Conservation (phyloP, 768 basidiomycete species). For the Kwoniella bestiolae region DNA sequence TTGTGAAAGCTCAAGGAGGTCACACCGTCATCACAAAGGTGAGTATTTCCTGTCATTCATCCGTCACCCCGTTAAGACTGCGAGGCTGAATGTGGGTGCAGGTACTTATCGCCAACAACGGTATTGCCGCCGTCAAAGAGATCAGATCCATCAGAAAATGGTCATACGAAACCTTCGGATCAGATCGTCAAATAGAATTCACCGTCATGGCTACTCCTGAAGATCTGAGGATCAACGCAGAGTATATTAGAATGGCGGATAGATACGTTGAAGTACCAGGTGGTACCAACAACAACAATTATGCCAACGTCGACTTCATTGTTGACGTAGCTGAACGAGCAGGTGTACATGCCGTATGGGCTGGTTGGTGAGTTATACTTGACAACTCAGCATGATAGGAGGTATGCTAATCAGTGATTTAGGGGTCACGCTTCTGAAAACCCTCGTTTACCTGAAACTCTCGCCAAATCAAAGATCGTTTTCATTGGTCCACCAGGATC, state of each 20-base stretch:
- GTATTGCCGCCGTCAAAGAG: constrained; percentile 99
- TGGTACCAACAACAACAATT: constrained; percentile 98
- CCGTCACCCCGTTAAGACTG: constrained; percentile 1
- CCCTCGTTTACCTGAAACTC: constrained; percentile 89
- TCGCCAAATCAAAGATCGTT: constrained; percentile 91
- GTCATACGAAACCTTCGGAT: constrained; percentile 99
- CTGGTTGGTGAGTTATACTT: constrained; percentile 72
- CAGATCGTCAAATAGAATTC: constrained; percentile 94
- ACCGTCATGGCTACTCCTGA: constrained; percentile 99
- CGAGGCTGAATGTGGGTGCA: constrained; percentile 54
- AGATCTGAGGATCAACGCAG: constrained; percentile 92
- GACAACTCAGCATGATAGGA: not conserved
- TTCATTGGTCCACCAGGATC: constrained; percentile 99
- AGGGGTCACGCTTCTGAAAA: constrained; percentile 98
- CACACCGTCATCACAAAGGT: constrained; percentile 99
- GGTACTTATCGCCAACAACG: constrained; percentile 99
- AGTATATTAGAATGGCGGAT: constrained; percentile 99
- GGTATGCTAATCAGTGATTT: not conserved
- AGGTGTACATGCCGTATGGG: constrained; percentile 99
- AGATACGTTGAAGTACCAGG: constrained; percentile 98
- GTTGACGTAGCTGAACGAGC: constrained; percentile 96
- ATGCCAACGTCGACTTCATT: constrained; percentile 98
- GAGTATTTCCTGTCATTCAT: constrained; percentile 38
- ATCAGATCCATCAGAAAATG: constrained; percentile 98
- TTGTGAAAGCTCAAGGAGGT: constrained; percentile 86